phyloP scores from a whole-genome alignment of 2,329 filamentous ascomycete genomes.

The Purpureocillium takamizusanense region DNA sequence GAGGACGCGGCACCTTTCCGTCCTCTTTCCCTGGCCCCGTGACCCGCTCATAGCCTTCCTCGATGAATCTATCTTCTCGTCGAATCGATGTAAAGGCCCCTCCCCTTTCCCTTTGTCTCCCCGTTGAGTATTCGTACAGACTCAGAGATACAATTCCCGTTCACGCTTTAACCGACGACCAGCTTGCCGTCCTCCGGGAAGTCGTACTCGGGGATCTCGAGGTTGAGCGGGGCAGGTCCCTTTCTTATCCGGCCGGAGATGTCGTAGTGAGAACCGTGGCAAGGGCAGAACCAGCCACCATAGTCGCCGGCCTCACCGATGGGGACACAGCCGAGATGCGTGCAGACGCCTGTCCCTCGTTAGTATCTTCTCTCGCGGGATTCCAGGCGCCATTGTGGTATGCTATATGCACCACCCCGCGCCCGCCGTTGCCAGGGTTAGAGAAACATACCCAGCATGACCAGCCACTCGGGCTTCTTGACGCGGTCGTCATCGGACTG shows the following conservation, averaged over 20 bases:
- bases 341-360: slow-evolving; percentile 71
- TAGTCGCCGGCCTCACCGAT: slow-evolving; percentile 98
- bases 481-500: slow-evolving; percentile 87
- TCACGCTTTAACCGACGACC: slow-evolving; percentile 71
- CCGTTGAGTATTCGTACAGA: slow-evolving; percentile 11
- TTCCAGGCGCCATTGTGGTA: too few species aligned
- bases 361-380: too few species aligned
- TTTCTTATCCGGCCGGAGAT: slow-evolving; percentile 97
- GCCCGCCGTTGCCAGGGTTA: background rate
- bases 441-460: slow-evolving; percentile 76
- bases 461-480: slow-evolving; percentile 96
- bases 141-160: too few species aligned
- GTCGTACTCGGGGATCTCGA: slow-evolving; percentile 87
- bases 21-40: slow-evolving; percentile 8
- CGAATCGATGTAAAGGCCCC: too few species aligned
- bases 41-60: slow-evolving; percentile 10
- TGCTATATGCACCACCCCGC: too few species aligned
- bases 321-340: slow-evolving; percentile 96
- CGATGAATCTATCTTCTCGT: background rate
- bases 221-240: slow-evolving; percentile 93
- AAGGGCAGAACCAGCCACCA: slow-evolving; percentile 99
- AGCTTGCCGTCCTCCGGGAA: slow-evolving; percentile 86
- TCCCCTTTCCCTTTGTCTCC: too few species aligned
- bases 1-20: slow-evolving; percentile 6
- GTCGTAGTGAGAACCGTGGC: slow-evolving; percentile 99